Evolutionary conservation across 169 alveolate species (phyloP).

Genomic region (Neospora caninum): DNA sequence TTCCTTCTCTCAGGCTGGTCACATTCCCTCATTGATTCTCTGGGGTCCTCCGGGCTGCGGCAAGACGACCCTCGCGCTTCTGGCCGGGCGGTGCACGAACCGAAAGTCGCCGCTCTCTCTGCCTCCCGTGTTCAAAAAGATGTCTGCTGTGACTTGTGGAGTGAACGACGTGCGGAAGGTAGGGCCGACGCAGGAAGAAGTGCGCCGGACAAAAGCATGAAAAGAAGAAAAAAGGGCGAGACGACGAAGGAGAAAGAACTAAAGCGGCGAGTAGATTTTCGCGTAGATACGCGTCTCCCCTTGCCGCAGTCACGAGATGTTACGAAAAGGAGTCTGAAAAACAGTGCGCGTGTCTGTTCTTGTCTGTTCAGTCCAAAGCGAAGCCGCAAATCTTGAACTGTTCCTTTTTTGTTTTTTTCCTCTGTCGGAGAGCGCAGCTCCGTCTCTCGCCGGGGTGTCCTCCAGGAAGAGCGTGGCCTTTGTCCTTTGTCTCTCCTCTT

Average conservation of each 20-base stretch:
- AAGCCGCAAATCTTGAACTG: no score
- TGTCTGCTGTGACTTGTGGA: constrained; percentile 5
- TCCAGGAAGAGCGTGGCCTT: no score
- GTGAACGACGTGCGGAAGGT: constrained; percentile 13
- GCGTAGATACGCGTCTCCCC: not conserved
- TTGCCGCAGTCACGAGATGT: not conserved
- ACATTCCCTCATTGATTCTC: constrained; percentile 25
- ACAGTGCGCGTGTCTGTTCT: no score
- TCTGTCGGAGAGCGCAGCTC: no score
- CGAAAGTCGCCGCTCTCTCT: not conserved
- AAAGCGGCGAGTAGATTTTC: not conserved
- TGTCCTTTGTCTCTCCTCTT: no score
- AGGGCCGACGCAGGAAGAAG: not conserved
- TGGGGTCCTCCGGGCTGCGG: constrained; percentile 68
- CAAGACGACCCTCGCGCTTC: constrained; percentile 51
- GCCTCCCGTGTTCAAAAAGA: not conserved
- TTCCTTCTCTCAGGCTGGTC: not conserved
- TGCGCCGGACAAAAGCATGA: not conserved
- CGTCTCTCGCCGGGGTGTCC: no score
- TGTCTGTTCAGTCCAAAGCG: no score
- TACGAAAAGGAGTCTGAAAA: not conserved
- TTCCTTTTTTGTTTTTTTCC: no score
- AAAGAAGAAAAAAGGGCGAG: not conserved
- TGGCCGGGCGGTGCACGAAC: constrained; percentile 6
- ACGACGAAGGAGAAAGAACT: not conserved